Percentiles rank a stretch among this genome's conserved stretches.
Evolutionary conservation across 495 filamentous ascomycete genomes (phyloP).

Genomic region (Astrocystis sublimbata): DNA sequence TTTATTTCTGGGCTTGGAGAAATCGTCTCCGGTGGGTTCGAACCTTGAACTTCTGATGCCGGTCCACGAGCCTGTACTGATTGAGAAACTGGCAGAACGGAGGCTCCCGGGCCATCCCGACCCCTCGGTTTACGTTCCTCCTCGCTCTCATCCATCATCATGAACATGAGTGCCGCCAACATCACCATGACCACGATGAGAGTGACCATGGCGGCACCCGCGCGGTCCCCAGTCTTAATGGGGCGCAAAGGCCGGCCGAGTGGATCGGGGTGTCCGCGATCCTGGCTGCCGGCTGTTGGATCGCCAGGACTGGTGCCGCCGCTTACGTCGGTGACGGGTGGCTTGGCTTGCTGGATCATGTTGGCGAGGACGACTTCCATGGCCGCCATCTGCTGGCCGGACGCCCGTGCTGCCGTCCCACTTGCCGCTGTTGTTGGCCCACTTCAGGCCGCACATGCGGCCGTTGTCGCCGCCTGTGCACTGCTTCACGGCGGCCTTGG

Average conservation of each 20-base stretch:
- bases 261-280: conserved; percentile 35
- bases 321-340: conserved; percentile 62
- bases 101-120: too few relatives aligned
- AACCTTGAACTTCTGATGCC: too few relatives aligned
- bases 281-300: conserved; percentile 60
- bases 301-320: conserved; percentile 78
- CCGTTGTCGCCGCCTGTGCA: conserved; percentile 61
- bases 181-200: conserved; percentile 39
- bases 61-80: too few relatives aligned
- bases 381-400: conserved; percentile 71
- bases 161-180: conserved; percentile 35
- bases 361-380: conserved; percentile 66
- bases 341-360: conserved; percentile 45
- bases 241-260: conserved; percentile 22
- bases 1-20: too few relatives aligned
- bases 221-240: conserved; percentile 55
- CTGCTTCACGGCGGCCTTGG: conserved; percentile 62
- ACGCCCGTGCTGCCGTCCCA: conserved; percentile 61
- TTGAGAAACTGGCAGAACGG: too few relatives aligned
- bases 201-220: conserved; percentile 63
- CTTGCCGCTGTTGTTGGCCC: conserved; percentile 53
- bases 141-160: conserved; percentile 39
- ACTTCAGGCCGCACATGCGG: conserved; percentile 70
- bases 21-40: too few relatives aligned
- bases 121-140: too few relatives aligned